Percentiles rank a stretch among this genome's conserved stretches.
These are phyloP conservation scores for Cladosporium sp. DNA, from an alignment of 2,329 filamentous ascomycete species.

Conservation along the genomic window DNA sequence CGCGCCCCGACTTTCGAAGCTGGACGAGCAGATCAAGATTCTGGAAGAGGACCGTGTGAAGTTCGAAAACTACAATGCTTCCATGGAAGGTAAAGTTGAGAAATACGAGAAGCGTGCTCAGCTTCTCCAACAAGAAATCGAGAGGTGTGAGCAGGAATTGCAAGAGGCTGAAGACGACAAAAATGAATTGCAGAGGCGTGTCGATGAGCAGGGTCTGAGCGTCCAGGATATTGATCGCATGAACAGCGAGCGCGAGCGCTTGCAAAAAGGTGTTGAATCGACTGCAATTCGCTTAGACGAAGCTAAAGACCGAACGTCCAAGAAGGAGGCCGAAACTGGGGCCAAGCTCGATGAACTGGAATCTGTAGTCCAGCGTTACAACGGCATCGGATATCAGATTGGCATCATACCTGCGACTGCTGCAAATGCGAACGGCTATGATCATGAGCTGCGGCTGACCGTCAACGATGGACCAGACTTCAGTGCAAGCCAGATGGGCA, in stretches of 20 bases:
- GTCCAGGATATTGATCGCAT: constrained; percentile 99
- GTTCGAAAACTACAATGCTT: constrained; percentile 89
- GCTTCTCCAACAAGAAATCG: constrained; percentile 80
- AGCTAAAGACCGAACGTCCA: constrained; percentile 72
- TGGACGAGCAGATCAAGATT: constrained; percentile 88
- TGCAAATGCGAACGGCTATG: constrained; percentile 74
- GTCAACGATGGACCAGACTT: constrained; percentile 77
- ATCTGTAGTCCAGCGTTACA: constrained; percentile 82
- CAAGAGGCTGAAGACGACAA: constrained; percentile 79
- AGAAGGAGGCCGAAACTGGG: constrained; percentile 85
- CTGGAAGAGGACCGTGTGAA: constrained; percentile 92
- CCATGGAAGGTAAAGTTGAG: constrained; percentile 77
- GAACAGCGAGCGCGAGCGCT: constrained; percentile 87
- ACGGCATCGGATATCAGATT: constrained; percentile 89
- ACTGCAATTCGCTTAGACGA: constrained; percentile 76
- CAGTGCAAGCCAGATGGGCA: constrained; percentile 47
- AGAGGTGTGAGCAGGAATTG: constrained; percentile 71
- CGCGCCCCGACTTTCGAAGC: constrained; percentile 73
- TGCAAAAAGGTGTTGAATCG: constrained; percentile 83
- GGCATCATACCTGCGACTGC: constrained; percentile 82
- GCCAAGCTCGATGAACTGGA: constrained; percentile 89
- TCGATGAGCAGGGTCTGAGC: constrained; percentile 90
- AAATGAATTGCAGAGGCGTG: constrained; percentile 71
- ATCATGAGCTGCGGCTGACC: constrained; percentile 82
- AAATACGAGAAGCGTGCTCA: constrained; percentile 80